Evolutionary conservation across 179 eudicot species (phyloP).

Genomic region (Carnegiea gigantea): DNA sequence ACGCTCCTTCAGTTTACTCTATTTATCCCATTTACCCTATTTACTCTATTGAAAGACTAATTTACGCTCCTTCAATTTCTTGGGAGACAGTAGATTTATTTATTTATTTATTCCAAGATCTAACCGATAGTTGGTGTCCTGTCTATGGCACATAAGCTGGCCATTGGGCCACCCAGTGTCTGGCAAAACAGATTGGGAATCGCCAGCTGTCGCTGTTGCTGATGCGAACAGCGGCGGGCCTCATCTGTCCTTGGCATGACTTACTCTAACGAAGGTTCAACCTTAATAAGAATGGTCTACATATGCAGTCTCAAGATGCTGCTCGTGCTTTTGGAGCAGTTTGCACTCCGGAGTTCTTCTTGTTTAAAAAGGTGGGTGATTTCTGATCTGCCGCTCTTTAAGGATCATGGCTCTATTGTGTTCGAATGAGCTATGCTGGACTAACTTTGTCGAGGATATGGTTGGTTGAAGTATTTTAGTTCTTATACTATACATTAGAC

Average conservation of each 20-base stretch:
- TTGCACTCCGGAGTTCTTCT: constrained; percentile 91
- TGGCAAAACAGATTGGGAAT: too few relatives aligned
- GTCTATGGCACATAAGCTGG: not conserved
- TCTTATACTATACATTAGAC: not conserved
- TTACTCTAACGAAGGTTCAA: not conserved
- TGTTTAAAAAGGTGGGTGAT: constrained; percentile 71
- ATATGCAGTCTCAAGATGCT: constrained; percentile 79
- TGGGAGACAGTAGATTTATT: not conserved
- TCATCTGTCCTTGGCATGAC: not conserved
- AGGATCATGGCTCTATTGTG: not conserved
- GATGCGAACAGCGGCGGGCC: not conserved
- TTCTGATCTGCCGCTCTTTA: not conserved
- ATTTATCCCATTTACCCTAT: not conserved
- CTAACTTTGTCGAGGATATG: not conserved
- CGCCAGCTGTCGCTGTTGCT: not conserved
- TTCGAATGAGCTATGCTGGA: constrained; percentile 8
- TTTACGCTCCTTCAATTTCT: not conserved
- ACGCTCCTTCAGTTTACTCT: not conserved
- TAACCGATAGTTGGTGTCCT: not conserved
- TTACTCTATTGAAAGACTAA: not conserved
- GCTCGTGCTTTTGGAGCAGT: constrained; percentile 92
- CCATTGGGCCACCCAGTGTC: not conserved
- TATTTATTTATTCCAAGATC: not conserved
- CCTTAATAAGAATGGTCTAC: not conserved
- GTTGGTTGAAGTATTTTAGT: constrained; percentile 1